Evolutionary conservation across 2,329 filamentous ascomycete genomes (phyloP), one percentile per base, ranked within the genome.

Genomic region (Neonectria neomacrospora): DNA sequence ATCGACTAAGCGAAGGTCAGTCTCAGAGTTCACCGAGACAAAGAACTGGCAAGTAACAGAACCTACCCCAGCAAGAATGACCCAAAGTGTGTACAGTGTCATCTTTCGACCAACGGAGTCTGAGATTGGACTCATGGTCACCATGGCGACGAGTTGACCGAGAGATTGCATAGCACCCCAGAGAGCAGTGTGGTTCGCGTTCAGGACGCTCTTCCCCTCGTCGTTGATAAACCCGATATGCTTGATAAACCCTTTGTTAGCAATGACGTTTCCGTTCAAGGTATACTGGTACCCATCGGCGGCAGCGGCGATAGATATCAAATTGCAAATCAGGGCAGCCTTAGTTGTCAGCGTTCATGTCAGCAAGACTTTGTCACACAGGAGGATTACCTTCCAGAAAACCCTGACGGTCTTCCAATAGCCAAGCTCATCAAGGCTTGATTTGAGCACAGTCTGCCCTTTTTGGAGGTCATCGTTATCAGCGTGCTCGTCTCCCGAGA

Each of bases 111-210:
- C 65, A 18, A 66, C 58, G 0, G 20, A 12, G 1, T 62, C 59
- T 2, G 63, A 66, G 3, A 67, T 48, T 5, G 53, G 60, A 11
- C 41, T 63, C 30, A 67, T 51, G 4, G 39, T 32, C 1, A 61
- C 32, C 56, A 66, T 61, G 20, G 56, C 65, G 18, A 61, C 39
- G 26, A 67, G 34, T 20, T 67, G 63, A 5, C 63, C 63, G 6
- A 63, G 48, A 7, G 63, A 66, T n/a, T 58, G 52, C 54, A 64
- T 55, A 3, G 55, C 56, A 1, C 63, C 56, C 65, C 65, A 67
- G 6, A 58, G 55, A 30, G 61, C 61, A 8, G 48, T 64, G 28
- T 66, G 37, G 14, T 64, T 61, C 2, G 61, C 56, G 3, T 66
- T 66, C 18, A 66, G 56, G 1, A 42, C 30, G 9, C 45, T 42